Conservation (phyloP, 2,329 filamentous ascomycete species). For the Hypocreales sp. region DNA sequence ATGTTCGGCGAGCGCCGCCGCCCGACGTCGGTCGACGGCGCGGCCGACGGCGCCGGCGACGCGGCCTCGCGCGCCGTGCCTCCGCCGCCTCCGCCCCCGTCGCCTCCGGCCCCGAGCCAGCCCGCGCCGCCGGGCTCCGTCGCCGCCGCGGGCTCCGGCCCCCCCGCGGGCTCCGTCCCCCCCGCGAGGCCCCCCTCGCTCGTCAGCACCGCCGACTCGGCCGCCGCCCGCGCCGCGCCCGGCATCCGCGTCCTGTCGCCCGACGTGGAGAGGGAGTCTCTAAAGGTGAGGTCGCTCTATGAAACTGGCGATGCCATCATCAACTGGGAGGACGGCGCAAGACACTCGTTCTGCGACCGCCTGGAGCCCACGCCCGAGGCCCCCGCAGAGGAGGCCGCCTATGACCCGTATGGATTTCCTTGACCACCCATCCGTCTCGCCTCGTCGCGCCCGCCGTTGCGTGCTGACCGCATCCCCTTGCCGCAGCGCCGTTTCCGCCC, state of each 20-base stretch:
- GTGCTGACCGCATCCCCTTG: conserved; percentile 12
- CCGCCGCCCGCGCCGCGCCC: conserved; percentile 16
- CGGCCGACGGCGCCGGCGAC: not conserved
- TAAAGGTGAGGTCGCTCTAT: conserved; percentile 54
- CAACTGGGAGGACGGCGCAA: conserved; percentile 35
- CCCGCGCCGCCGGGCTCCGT: not conserved
- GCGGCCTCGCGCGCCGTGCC: conserved; percentile 1
- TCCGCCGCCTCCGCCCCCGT: conserved; percentile 5
- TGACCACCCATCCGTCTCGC: conserved; percentile 9
- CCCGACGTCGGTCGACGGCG: conserved; percentile 7
- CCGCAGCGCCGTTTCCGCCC: conserved; percentile 11
- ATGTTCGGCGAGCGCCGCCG: conserved; percentile 37
- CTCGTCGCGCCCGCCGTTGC: not conserved
- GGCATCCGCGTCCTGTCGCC: conserved; percentile 36
- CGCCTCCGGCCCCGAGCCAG: conserved; percentile 4
- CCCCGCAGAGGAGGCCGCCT: conserved; percentile 34
- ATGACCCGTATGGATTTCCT: conserved; percentile 44
- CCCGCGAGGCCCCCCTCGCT: conserved; percentile 1
- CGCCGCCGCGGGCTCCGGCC: not conserved
- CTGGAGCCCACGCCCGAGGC: conserved; percentile 33
- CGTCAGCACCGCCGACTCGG: conserved; percentile 2
- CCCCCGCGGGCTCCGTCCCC: not conserved
- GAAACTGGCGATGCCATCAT: conserved; percentile 36
- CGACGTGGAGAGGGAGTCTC: conserved; percentile 46
- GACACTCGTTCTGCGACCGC: conserved; percentile 30